Evolutionary conservation across 2,329 filamentous ascomycete species (phyloP), one percentile per base, ranked within the genome.

Genomic region (Emmonsia crescens): DNA sequence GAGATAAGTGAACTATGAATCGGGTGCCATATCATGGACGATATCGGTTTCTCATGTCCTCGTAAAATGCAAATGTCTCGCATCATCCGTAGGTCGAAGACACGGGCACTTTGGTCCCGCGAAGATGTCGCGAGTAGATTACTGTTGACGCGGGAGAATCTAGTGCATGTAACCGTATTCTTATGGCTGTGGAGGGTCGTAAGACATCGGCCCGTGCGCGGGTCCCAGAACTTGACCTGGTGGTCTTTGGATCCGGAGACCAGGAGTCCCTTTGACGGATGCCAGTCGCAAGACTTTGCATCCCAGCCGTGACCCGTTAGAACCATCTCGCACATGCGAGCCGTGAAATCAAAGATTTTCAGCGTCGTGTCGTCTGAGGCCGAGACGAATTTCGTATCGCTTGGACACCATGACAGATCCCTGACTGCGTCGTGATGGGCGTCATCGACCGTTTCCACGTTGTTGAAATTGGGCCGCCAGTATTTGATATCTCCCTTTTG

Each of bases 381-480:
- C 0, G 93, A 97, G 66, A 96, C 89, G 68, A 99, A 99, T 73
- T 97, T 97, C 64, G 89, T 83, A 75, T 99, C 94, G 64, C 89
- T 96, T 0, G 94, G 94, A 63, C 91, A 90, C 75, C 97, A 97
- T 9, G 93, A 89, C 46, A 99, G 80, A 70, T 96, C 94, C 68
- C 94, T 83, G 64, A 99, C 89, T 5, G 93, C 88, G 71, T 96
- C 91, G 57, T 85, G 85, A 72, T 97, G 94, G 6, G 91, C 94
- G 71, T 92, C 87, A 60, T 77, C 75, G 60, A 99, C 90, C 60
- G 90, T 92, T 75, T 97, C 91, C 63, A 97, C 91, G 70, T 97
- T 96, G 81, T 99, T 97, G 79, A 99, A 96, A 74, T 97, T 99
- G 38, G 93, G 91, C 74, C 96, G 91, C 90, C 93, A 97, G 77